Percentiles rank a stretch among this genome's conserved stretches.
Conservation (phyloP, 140 eudicot genomes). For the Erigeron philadelphicus region DNA sequence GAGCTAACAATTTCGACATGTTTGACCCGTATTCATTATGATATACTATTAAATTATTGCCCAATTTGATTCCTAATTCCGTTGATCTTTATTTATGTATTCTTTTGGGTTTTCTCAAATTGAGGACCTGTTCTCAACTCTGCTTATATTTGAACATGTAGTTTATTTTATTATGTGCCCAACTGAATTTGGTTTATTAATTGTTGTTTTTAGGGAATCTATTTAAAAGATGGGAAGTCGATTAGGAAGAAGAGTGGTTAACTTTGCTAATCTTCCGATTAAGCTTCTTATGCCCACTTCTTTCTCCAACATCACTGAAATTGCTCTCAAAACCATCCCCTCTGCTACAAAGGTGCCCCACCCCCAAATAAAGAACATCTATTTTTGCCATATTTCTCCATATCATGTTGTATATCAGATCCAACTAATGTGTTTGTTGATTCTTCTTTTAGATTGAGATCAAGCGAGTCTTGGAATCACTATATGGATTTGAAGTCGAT, state of each 20-base stretch:
- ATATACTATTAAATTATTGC: too few relatives aligned
- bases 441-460: constrained; percentile 58
- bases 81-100: too few relatives aligned
- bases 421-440: not conserved
- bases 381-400: not conserved
- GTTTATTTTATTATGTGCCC: not conserved
- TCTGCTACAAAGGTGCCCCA: constrained; percentile 73
- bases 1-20: too few relatives aligned
- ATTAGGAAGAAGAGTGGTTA: constrained; percentile 74
- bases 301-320: constrained; percentile 82
- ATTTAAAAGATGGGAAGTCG: constrained; percentile 60
- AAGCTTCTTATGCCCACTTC: constrained; percentile 89
- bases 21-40: too few relatives aligned
- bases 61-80: too few relatives aligned
- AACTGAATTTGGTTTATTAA: not conserved
- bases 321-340: constrained; percentile 94
- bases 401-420: not conserved
- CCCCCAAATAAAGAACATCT: not conserved
- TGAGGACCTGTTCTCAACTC: not conserved
- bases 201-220: not conserved
- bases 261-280: constrained; percentile 82
- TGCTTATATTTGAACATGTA: not conserved
- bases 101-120: not conserved
- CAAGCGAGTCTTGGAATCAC: constrained; percentile 76
- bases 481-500: constrained; percentile 90